phyloP scores from a whole-genome alignment of 345 rosid species.

The Melastoma malabathricum region DNA sequence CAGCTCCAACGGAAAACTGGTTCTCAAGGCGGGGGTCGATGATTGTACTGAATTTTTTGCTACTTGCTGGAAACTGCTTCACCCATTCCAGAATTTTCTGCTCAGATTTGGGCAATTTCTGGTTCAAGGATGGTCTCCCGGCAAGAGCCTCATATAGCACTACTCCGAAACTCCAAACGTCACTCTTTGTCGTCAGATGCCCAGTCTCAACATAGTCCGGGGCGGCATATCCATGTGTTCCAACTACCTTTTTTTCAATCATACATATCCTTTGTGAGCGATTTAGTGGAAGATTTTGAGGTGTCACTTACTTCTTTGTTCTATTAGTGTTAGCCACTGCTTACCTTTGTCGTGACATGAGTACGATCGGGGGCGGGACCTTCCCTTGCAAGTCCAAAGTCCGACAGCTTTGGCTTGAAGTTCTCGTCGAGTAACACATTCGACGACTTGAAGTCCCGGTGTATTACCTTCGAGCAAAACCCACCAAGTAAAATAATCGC shows the following conservation, averaged over 20 bases:
- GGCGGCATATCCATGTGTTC: constrained; percentile 93
- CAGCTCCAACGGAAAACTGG: too few species aligned
- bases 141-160: constrained; percentile 84
- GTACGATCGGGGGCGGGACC: constrained; percentile 86
- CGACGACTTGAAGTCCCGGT: constrained; percentile 87
- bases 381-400: constrained; percentile 87
- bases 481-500: too few species aligned
- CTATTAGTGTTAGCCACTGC: too few species aligned
- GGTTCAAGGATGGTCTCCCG: constrained; percentile 76
- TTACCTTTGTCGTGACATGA: constrained; percentile 80
- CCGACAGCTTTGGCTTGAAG: constrained; percentile 83
- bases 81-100: constrained; percentile 96
- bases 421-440: constrained; percentile 78
- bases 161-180: constrained; percentile 98
- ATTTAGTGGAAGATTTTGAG: too few species aligned
- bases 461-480: constrained; percentile 48
- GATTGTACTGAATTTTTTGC: too few species aligned
- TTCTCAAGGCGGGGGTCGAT: constrained; percentile 78
- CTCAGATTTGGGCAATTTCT: constrained; percentile 78
- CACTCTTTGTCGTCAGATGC: constrained; percentile 77
- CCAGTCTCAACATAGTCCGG: constrained; percentile 94
- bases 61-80: too few species aligned
- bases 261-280: too few species aligned
- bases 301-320: too few species aligned
- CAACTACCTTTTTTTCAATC: constrained; percentile 57